Base-by-base conservation (phyloP, 1,284 basidiomycete species). In the Athelia psychrophila region DNA sequence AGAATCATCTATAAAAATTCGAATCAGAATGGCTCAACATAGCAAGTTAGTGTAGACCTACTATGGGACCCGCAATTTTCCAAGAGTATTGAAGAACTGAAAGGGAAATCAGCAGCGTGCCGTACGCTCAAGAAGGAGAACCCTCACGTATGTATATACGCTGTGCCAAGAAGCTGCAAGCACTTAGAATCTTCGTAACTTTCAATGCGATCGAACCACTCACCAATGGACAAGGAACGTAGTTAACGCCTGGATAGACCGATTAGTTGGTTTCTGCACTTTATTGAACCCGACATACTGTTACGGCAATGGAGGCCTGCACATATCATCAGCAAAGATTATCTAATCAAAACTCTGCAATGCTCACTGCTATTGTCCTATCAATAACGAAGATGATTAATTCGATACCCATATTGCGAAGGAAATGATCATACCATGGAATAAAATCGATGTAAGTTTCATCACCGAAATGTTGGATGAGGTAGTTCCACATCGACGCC, bases 271-370 rank as follows among this genome's bases (percentile, higher is more conserved):
- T 40, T 44, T 24, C 16, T 24, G 5, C 33, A 47, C 6, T 46
- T 38, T 18, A 47, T n/a, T n/a, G 15, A 16, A 32, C 38, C 16
- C 12, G 10, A 38, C 67, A 58, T 61, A 76, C 78, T 8, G 80
- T 81, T 32, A 64, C 60, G 13, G 70, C 67, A 24, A 79, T 72
- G 3, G 78, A 77, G 40, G 78, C 52, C 80, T 81, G 49, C 23
- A 10, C 9, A 30, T 30, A 13, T 30, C 27, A 30, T 30, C 5
- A 30, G 27, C 6, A 30, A 30, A 6, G 13, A 6, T 30, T 30
- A n/a, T n/a, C n/a, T n/a, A n/a, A n/a, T n/a, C n/a, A n/a, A n/a
- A n/a, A n/a, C n/a, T n/a, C n/a, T n/a, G n/a, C n/a, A n/a, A n/a
- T n/a, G 22, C 42, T 10, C 12, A 44, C 42, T 20, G 33, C 33